Evolutionary conservation across 2,329 filamentous ascomycete species (phyloP), one percentile per base, ranked within the genome.

Genomic region (Berkeleyomyces basicola): DNA sequence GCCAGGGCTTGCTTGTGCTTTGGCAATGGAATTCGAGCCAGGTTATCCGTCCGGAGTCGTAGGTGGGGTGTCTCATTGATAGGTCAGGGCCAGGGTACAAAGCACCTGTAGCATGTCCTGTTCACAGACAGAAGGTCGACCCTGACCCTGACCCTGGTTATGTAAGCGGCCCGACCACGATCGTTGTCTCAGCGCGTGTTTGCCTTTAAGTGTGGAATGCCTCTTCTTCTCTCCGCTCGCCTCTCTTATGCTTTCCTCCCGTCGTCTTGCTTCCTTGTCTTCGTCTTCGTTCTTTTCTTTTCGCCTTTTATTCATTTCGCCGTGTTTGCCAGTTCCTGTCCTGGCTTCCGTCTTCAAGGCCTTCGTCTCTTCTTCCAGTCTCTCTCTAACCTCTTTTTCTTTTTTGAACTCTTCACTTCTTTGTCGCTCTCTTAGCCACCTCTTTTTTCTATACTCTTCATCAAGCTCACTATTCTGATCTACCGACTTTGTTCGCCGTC

Each of bases 341-440:
- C 55, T 57, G 47, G 46, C 36, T 36, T 62, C 60, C 49, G 58
- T 55, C 40, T 39, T 43, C 36, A 43, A 40, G 58, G 39, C 11
- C 6, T 44, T 63, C 31, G 31, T 23, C n/a, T 58, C n/a, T 40
- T 46, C 58, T 47, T 23, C 58, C 23, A 23, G 23, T 23, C 23
- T 23, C 23, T 23, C 23, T 2, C 23, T 23, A 23, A 23, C 49
- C n/a, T 60, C 58, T 55, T 64, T 61, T 60, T 65, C 36, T 57
- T 49, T 59, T 62, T 51, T 47, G 40, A 31, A 53, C 62, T 62
- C 42, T 65, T 66, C 63, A 39, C 51, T 66, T 67, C 64, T 55
- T 65, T 31, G 64, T 66, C 66, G 61, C 63, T 67, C 66, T 39
- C 64, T 67, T 44, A 58, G 23, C 23, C 33, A 11, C 40, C 39